Conservation (phyloP, 2,329 filamentous ascomycete species). For the Cordyceps javanica region DNA sequence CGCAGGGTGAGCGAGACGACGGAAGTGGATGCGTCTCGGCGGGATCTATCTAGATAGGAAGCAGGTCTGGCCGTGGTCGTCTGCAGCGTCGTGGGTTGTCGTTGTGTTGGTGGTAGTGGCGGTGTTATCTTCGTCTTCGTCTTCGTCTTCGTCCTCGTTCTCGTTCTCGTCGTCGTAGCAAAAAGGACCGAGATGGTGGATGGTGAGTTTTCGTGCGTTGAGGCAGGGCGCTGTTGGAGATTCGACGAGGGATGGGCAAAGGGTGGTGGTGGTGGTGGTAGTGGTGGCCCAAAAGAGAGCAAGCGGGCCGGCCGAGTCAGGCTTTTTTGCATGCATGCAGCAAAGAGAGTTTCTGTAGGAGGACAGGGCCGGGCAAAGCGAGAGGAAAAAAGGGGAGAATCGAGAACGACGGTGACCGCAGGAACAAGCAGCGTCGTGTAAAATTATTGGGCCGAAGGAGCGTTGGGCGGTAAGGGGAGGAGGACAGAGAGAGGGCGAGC, state of each 20-base stretch:
- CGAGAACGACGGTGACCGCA: not conserved
- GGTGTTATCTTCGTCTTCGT: too few species aligned
- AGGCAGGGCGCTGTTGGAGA: not conserved
- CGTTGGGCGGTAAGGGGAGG: not conserved
- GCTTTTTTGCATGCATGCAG: constrained; percentile 8
- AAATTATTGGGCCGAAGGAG: constrained; percentile 2
- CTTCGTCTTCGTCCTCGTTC: too few species aligned
- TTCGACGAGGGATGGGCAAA: constrained; percentile 1
- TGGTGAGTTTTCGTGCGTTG: not conserved
- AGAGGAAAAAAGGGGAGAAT: not conserved
- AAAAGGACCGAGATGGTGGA: too few species aligned
- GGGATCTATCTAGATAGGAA: too few species aligned
- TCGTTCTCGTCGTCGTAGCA: too few species aligned
- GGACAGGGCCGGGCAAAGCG: not conserved
- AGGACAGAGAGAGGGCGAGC: not conserved
- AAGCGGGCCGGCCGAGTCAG: constrained; percentile 10
- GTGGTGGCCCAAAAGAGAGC: constrained; percentile 6
- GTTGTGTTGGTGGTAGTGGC: too few species aligned
- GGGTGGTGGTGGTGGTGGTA: too few species aligned
- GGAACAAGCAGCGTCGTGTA: not conserved
- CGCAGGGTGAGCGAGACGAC: not conserved
- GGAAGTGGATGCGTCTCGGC: too few species aligned
- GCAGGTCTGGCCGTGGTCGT: too few species aligned
- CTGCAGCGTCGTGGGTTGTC: too few species aligned
- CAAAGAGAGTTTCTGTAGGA: too few species aligned